Percentiles rank a stretch among this genome's conserved stretches.
Conservation (phyloP, 768 basidiomycete genomes). For the Phaeotremella skinneri region DNA sequence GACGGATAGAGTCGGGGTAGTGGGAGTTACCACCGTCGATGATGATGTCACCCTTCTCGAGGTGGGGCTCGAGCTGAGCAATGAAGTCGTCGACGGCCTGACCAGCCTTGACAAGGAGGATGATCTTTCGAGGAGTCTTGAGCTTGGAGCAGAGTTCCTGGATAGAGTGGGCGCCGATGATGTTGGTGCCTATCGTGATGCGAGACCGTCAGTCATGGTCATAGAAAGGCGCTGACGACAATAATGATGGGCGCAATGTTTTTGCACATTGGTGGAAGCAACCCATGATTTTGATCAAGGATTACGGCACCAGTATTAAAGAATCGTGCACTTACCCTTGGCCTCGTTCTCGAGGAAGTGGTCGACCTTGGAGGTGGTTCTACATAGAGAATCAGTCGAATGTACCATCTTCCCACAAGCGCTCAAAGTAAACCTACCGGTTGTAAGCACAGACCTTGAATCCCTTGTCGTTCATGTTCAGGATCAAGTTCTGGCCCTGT, state of each 20-base stretch:
- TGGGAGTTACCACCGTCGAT: conserved; percentile 99
- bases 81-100: conserved; percentile 95
- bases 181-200: conserved; percentile 93
- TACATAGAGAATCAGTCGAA: conserved; percentile 11
- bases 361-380: conserved; percentile 90
- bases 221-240: conserved; percentile 9
- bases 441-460: conserved; percentile 97
- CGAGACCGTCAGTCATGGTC: no score
- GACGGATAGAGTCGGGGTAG: conserved; percentile 96
- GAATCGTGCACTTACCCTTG: conserved; percentile 67
- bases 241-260: no score
- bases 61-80: conserved; percentile 74
- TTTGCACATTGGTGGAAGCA: no score
- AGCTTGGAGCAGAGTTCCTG: conserved; percentile 88
- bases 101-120: conserved; percentile 98
- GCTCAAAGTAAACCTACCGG: conserved; percentile 55
- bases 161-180: conserved; percentile 91
- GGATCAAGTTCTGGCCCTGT: conserved; percentile 92
- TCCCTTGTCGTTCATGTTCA: conserved; percentile 99
- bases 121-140: conserved; percentile 92
- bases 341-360: conserved; percentile 93
- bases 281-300: no score
- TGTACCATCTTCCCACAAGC: no score
- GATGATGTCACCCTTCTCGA: conserved; percentile 96
- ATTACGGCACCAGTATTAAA: no score